Conservation (phyloP, 2,329 filamentous ascomycete species). For the Escovopsis sp. region DNA sequence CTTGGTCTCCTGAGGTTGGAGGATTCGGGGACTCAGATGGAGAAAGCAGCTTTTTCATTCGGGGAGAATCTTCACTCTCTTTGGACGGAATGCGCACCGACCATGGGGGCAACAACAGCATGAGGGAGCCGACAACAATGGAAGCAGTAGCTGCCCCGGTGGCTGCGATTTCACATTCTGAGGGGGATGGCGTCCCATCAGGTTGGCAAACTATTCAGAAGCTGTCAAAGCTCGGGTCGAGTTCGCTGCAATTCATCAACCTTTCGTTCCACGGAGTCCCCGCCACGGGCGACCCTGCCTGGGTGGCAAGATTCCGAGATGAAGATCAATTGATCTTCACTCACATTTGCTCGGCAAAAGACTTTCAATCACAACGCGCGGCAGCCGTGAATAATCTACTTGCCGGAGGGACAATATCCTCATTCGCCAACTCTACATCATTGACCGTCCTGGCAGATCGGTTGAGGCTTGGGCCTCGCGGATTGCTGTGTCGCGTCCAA, state of each 20-base stretch:
- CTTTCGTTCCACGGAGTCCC: conserved; percentile 8
- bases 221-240: conserved; percentile 6
- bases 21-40: too few relatives aligned
- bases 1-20: too few relatives aligned
- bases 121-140: too few relatives aligned
- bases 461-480: conserved; percentile 22
- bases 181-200: not conserved
- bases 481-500: conserved; percentile 18
- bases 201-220: conserved; percentile 2
- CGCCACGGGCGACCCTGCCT: conserved; percentile 8
- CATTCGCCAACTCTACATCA: conserved; percentile 1
- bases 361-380: conserved; percentile 13
- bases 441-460: conserved; percentile 18
- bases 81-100: too few relatives aligned
- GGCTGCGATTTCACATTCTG: too few relatives aligned
- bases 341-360: conserved; percentile 19
- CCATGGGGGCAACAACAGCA: too few relatives aligned
- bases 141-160: too few relatives aligned
- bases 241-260: not conserved
- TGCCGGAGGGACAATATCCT: conserved; percentile 10
- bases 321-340: conserved; percentile 17
- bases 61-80: too few relatives aligned
- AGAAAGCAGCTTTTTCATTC: too few relatives aligned
- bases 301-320: conserved; percentile 14
- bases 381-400: conserved; percentile 7